A percentile compares a stretch with the other conserved stretches of the same genome.
Conservation (phyloP, 768 basidiomycete species). For the Leccinum boreale region DNA sequence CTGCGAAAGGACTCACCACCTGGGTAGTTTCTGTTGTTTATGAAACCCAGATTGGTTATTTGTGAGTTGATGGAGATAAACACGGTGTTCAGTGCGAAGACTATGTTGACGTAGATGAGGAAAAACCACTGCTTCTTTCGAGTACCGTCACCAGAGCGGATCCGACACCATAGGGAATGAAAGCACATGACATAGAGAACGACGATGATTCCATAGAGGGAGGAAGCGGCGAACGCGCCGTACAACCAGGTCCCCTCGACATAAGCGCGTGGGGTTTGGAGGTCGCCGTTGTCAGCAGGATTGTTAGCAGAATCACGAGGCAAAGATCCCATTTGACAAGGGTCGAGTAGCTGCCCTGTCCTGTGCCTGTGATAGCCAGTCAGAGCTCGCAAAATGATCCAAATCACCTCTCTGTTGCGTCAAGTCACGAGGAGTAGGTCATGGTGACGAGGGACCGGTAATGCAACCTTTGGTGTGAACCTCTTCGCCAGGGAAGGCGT, state of each 20-base stretch:
- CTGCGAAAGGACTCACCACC: slow-evolving; percentile 18
- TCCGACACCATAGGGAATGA: too few relatives aligned
- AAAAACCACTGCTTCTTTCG: slow-evolving; percentile 25
- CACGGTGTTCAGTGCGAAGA: slow-evolving; percentile 29
- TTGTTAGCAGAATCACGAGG: too few relatives aligned
- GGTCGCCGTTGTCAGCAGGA: too few relatives aligned
- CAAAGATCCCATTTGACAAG: too few relatives aligned
- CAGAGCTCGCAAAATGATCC: too few relatives aligned
- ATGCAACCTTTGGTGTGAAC: not conserved
- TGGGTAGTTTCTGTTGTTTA: slow-evolving; percentile 30
- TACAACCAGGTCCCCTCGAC: too few relatives aligned
- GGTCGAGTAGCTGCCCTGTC: too few relatives aligned
- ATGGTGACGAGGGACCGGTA: not conserved
- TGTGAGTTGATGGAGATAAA: slow-evolving; percentile 18
- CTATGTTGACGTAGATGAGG: slow-evolving; percentile 26
- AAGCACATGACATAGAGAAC: not conserved
- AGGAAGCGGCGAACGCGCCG: too few relatives aligned
- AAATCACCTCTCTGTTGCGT: too few relatives aligned
- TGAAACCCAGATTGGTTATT: slow-evolving; percentile 28
- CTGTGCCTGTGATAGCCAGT: too few relatives aligned
- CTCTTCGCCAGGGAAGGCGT: not conserved
- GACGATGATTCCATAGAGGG: too few relatives aligned
- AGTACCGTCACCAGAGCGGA: not conserved
- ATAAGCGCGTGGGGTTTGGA: too few relatives aligned
- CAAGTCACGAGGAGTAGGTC: not conserved